Evolutionary conservation across 75 land plant species (phyloP).

Genomic region (Sequoiadendron giganteum): DNA sequence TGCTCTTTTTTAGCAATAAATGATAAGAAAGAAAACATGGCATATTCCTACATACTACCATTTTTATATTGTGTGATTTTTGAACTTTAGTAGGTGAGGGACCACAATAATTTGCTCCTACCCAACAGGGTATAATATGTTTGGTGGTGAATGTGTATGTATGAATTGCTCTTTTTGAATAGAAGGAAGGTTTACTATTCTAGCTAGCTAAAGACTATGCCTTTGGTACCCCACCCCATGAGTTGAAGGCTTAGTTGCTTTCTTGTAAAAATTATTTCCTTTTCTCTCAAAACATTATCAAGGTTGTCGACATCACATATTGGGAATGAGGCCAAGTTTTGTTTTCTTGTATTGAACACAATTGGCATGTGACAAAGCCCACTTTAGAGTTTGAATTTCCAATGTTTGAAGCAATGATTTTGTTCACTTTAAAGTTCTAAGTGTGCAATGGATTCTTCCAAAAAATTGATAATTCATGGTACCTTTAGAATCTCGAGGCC

Average conservation of each 20-base stretch:
- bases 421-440: neutral
- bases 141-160: too few species aligned
- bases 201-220: neutral
- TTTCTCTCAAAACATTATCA: neutral
- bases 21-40: too few species aligned
- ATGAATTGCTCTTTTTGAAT: too few species aligned
- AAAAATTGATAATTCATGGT: neutral
- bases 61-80: too few species aligned
- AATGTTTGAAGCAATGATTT: neutral
- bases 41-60: too few species aligned
- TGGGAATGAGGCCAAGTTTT: neutral
- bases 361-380: conserved; percentile 54
- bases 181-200: too few species aligned
- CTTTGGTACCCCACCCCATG: neutral
- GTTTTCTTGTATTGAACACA: conserved; percentile 15
- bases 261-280: neutral
- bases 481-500: conserved; percentile 7
- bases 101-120: too few species aligned
- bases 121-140: too few species aligned
- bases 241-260: neutral
- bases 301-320: neutral
- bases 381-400: neutral
- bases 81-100: neutral
- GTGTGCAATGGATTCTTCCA: neutral
- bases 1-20: too few species aligned